Base-by-base conservation (phyloP, 163 green algal species). In the Scenedesmus sp. region DNA sequence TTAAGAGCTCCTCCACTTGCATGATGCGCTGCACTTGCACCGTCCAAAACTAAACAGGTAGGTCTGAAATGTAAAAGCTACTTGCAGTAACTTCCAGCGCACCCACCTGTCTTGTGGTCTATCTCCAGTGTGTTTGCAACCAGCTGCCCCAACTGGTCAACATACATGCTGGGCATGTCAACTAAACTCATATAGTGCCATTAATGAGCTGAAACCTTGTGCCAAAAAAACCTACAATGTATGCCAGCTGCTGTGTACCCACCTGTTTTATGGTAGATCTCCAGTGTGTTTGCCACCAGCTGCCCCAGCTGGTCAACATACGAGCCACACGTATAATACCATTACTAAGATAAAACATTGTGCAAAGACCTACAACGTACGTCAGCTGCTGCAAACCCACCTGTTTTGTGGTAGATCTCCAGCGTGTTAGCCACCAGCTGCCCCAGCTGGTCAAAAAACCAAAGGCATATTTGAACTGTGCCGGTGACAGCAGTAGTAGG, bases 91-190 rank as follows among this genome's bases (percentile, higher is more conserved):
- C 34, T 46, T 46, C 34, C 34, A 46, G 34, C 34, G 34, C 34
- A 46, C 83, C 12, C 54, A 90, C 90, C 93, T 91, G 89, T 87
- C 18, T 76, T 67, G n/a, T 81, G 74, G 64, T 86, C 90, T 2
- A 89, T 89, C 34, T 93, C 79, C 87, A 94, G 83, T 12, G 87
- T 92, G n/a, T 77, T 91, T 0, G 92, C 84, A 54, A 97, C 84
- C 56, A 94, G 89, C 23, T 90, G 67, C 12, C 77, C 73, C 94
- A 97, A 64, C 81, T 88, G 84, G 34, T 93, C 89, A 0, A 84
- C 82, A 64, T 82, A 92, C 88, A 86, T 73, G 5, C 12, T 23
- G 2, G 92, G 92, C 62, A 88, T 77, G 90, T 94, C 92, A 46
- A 46, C 34, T 46, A 46, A 46, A 46, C 34, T 46, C 34, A 46